Percentiles rank a stretch among this genome's conserved stretches.
Conservation (phyloP, 371 early-diverging fungal genomes). For the Batkoa obscura region DNA sequence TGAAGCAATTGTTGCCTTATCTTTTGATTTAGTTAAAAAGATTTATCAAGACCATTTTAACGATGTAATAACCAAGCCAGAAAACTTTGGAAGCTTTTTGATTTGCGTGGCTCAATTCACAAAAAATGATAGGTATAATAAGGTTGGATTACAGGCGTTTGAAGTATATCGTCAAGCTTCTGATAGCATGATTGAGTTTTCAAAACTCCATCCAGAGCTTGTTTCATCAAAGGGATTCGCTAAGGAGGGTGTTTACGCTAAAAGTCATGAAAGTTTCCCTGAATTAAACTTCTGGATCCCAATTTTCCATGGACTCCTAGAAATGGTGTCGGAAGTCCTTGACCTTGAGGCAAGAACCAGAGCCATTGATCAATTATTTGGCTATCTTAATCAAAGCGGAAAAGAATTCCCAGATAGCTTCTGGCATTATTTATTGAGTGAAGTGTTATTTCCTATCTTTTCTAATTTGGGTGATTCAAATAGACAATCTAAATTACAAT, state of each 20-base stretch:
- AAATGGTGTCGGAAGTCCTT: conserved; percentile 71
- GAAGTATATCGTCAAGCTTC: neutral
- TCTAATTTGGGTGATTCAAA: conserved; percentile 12
- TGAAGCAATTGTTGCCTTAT: conserved; percentile 36
- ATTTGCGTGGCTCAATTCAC: conserved; percentile 64
- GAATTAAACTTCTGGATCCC: conserved; percentile 60
- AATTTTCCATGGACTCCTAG: conserved; percentile 60
- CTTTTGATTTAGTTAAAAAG: conserved; percentile 44
- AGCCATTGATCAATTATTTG: conserved; percentile 66
- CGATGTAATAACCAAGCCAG: neutral
- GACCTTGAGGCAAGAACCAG: conserved; percentile 76
- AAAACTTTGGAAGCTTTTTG: conserved; percentile 54
- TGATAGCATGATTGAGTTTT: conserved; percentile 9
- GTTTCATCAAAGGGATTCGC: neutral
- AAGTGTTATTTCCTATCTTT: conserved; percentile 77
- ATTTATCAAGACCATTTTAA: conserved; percentile 36
- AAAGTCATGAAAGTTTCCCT: neutral
- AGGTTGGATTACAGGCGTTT: conserved; percentile 13
- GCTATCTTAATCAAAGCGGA: conserved; percentile 53
- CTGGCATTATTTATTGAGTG: conserved; percentile 62
- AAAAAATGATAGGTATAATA: conserved; percentile 28
- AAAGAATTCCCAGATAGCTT: conserved; percentile 43
- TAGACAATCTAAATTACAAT: conserved; percentile 9
- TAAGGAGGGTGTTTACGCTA: neutral
- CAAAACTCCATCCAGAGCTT: conserved; percentile 1